Conservation (phyloP, 2,329 filamentous ascomycete genomes). For the Dactylellina drechsleri region DNA sequence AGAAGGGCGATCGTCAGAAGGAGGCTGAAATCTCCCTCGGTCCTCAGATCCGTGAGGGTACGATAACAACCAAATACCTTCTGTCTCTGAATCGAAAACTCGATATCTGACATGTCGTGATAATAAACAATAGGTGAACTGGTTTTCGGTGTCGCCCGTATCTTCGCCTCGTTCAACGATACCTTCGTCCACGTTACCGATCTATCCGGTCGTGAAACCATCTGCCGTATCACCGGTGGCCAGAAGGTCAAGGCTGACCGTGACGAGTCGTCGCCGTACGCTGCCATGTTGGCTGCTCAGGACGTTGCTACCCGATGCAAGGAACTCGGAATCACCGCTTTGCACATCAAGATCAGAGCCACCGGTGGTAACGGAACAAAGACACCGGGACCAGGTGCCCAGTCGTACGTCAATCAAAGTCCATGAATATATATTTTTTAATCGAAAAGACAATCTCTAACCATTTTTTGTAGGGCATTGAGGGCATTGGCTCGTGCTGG, state of each 20-base stretch:
- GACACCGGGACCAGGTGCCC: constrained; percentile 98
- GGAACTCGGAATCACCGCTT: constrained; percentile 87
- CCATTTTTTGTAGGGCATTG: constrained; percentile 70
- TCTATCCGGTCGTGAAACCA: constrained; percentile 99
- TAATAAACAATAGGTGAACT: constrained; percentile 75
- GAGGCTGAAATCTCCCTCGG: constrained; percentile 99
- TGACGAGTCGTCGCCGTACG: constrained; percentile 99
- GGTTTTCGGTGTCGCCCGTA: constrained; percentile 97
- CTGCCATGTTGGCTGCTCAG: constrained; percentile 99
- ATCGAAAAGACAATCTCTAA: constrained; percentile 18
- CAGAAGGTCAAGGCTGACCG: constrained; percentile 99
- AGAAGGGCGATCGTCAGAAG: constrained; percentile 76
- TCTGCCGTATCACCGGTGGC: constrained; percentile 98
- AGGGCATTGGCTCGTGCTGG: constrained; percentile 97
- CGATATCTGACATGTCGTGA: neutral
- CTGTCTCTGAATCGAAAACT: constrained; percentile 15
- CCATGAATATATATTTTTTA: neutral
- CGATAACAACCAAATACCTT: constrained; percentile 13
- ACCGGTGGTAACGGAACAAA: constrained; percentile 99
- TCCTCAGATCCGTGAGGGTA: constrained; percentile 94
- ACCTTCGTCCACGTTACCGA: constrained; percentile 99
- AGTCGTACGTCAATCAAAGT: constrained; percentile 68
- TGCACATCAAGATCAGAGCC: constrained; percentile 99
- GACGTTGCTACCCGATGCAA: constrained; percentile 93
- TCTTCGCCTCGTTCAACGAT: constrained; percentile 95